Evolutionary conservation across 805 yeast species (phyloP), one percentile per base, ranked within the genome.

Genomic region (Candida tibetensis): DNA sequence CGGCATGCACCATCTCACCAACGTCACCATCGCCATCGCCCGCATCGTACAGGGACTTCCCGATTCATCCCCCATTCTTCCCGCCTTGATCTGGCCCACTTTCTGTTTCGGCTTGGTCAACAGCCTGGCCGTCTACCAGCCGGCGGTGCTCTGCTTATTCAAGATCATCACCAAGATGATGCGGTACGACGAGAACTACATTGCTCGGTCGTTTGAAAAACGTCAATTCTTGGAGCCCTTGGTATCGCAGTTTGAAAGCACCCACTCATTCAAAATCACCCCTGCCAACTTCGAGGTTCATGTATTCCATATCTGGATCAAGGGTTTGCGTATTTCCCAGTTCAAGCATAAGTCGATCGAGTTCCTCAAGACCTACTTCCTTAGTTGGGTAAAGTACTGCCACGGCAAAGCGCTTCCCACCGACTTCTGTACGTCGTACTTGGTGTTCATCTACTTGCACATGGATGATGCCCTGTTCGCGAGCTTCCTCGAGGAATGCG

Each of bases 241-340:
- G 12, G 43, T 82, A 4, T 48, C 51, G 1, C 58, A 62, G 4
- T 58, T 71, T 43, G 90, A 83, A 47, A 39, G 46, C 0, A 15
- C 57, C 9, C 66, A 65, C 41, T 66, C 61, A 3, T 50, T 76
- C 5, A 47, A 47, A 7, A 57, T 81, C 39, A 62, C 65, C 1
- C 55, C 53, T 22, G 62, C 62, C 2, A 80, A 76, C 49, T 71
- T 82, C 46, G 79, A 81, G 39, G 66, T 70, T 19, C 65, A 77
- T 14, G 53, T 82, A 25, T 55, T 77, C 21, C 63, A 66, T 30
- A 51, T 74, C 15, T 58, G 77, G 14, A 64, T 76, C 3, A 79
- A 74, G 50, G 91, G 90, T 0, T 56, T 82, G 28, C 72, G 75
- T 26, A 58, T 77, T 6, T 78, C 87, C 5, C 79, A 75, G 39